These are phyloP conservation scores for Cyberlindnera xishuangbannaensis DNA, from an alignment of 805 yeast species.

Conservation along the genomic window DNA sequence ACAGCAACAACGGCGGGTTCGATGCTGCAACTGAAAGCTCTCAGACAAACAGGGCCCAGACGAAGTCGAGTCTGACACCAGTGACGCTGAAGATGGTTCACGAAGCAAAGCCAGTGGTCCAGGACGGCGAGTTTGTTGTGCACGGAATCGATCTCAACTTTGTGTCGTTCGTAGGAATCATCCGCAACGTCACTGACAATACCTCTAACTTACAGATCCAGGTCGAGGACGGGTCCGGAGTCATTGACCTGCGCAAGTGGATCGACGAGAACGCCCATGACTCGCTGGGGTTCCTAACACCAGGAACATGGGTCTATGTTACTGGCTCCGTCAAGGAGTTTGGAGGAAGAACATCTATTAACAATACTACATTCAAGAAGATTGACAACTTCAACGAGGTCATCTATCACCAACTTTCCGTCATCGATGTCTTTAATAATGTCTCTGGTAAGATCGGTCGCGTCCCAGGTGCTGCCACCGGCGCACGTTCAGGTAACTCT, in stretches of 20 bases:
- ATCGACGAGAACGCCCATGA: slow-evolving; percentile 33
- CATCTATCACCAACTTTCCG: slow-evolving; percentile 60
- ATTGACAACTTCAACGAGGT: slow-evolving; percentile 63
- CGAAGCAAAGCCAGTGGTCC: slow-evolving; percentile 52
- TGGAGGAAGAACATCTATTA: slow-evolving; percentile 57
- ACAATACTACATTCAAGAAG: slow-evolving; percentile 53
- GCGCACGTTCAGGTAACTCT: slow-evolving; percentile 19
- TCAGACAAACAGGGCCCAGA: slow-evolving; percentile 21
- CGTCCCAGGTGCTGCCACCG: slow-evolving; percentile 1
- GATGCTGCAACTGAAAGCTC: slow-evolving; percentile 31
- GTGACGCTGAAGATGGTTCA: slow-evolving; percentile 70
- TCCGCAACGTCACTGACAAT: slow-evolving; percentile 57
- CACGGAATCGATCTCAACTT: slow-evolving; percentile 56
- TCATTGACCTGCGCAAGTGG: slow-evolving; percentile 63
- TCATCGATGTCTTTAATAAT: slow-evolving; percentile 50
- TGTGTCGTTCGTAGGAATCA: slow-evolving; percentile 63
- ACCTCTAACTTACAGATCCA: slow-evolving; percentile 51
- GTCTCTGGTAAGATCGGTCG: slow-evolving; percentile 41
- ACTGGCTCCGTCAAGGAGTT: slow-evolving; percentile 54
- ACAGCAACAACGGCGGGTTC: slow-evolving; percentile 31
- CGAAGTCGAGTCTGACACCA: slow-evolving; percentile 44
- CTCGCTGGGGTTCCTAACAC: slow-evolving; percentile 29
- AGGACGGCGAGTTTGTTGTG: slow-evolving; percentile 61
- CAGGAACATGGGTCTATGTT: slow-evolving; percentile 57
- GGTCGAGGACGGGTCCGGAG: slow-evolving; percentile 77